Conservation (phyloP, 306 rosid species). For the Trifolium dubium region DNA sequence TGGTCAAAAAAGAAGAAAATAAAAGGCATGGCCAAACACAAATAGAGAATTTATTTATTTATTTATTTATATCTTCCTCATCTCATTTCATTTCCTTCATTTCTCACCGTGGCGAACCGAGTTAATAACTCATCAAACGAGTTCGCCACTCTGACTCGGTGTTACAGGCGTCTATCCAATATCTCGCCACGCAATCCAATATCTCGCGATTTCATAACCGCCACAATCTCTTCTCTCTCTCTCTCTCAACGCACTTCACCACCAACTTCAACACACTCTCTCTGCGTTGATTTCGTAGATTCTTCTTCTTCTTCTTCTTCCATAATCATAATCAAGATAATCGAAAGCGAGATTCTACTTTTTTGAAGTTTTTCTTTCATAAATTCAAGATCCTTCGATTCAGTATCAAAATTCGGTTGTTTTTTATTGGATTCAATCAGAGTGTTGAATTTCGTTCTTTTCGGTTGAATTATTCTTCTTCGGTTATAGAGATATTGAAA, state of each 20-base stretch:
- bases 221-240: constrained; percentile 20
- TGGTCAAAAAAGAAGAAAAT: not conserved
- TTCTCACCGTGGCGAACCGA: constrained; percentile 35
- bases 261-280: constrained; percentile 20
- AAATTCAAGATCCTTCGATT: constrained; percentile 9
- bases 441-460: not conserved
- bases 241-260: not conserved
- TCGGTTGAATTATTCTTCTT: not conserved
- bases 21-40: constrained; percentile 3
- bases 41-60: not conserved
- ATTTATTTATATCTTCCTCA: not conserved
- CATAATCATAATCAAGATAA: constrained; percentile 32
- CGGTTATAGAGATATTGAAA: constrained; percentile 23
- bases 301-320: not conserved
- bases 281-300: not conserved
- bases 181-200: constrained; percentile 44
- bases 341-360: not conserved
- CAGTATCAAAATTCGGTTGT: not conserved
- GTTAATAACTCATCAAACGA: constrained; percentile 28
- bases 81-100: not conserved
- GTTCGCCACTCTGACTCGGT: constrained; percentile 41
- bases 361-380: not conserved
- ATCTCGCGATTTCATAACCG: constrained; percentile 13
- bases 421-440: constrained; percentile 29
- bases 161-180: constrained; percentile 39